Percentiles rank a stretch among this genome's conserved stretches.
phyloP scores from a whole-genome alignment of 768 basidiomycete species.

The Tylopilus felleus region DNA sequence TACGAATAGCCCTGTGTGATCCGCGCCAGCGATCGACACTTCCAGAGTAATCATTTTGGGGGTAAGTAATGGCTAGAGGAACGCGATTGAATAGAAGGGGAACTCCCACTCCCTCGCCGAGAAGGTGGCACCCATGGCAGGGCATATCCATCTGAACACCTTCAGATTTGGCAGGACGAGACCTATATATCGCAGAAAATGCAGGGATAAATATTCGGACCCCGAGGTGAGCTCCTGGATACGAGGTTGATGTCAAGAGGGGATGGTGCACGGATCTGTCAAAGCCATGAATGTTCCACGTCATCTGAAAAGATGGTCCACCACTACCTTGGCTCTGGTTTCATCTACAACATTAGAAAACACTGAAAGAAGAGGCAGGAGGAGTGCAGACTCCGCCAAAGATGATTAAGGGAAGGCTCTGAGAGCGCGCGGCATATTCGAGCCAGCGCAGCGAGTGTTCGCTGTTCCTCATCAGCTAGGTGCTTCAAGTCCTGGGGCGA shows the following conservation, averaged over 20 bases:
- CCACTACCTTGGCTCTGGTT: background rate
- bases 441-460: background rate
- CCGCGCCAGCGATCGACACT: background rate
- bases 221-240: background rate
- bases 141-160: slow-evolving; percentile 1
- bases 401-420: background rate
- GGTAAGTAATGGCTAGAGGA: background rate
- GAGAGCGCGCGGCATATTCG: background rate
- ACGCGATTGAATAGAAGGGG: background rate
- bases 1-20: background rate
- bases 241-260: background rate
- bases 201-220: background rate
- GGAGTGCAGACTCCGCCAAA: background rate
- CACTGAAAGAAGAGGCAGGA: background rate
- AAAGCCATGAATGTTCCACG: background rate
- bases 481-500: background rate
- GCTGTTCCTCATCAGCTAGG: background rate
- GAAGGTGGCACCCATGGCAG: background rate
- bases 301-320: background rate
- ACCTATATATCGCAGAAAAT: background rate
- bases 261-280: background rate
- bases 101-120: background rate
- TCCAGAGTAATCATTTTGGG: background rate
- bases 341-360: background rate
- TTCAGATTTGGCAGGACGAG: background rate